phyloP scores from a whole-genome alignment of 1,284 basidiomycete species.

The Nidula niveotomentosa region DNA sequence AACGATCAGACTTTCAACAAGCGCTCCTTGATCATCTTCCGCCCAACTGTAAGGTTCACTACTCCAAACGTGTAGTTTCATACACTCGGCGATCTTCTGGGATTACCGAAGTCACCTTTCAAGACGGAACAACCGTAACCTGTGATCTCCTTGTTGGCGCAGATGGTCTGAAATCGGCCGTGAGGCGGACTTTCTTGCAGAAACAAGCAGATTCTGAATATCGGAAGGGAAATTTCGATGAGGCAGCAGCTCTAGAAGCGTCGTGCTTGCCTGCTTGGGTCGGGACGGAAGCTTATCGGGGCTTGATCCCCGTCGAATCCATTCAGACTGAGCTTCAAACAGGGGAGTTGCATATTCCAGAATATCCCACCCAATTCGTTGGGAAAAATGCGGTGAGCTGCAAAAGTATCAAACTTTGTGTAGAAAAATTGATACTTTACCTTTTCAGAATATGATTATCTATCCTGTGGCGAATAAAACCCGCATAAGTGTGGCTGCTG shows the following conservation, averaged over 20 bases:
- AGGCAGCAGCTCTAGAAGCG: slow-evolving; percentile 12
- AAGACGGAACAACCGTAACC: slow-evolving; percentile 31
- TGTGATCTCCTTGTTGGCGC: slow-evolving; percentile 49
- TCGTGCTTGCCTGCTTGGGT: slow-evolving; percentile 8
- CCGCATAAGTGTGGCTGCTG: slow-evolving; percentile 11
- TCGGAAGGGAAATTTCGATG: slow-evolving; percentile 4
- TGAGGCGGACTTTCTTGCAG: slow-evolving; percentile 38
- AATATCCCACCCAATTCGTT: slow-evolving; percentile 3
- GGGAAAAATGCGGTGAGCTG: slow-evolving; percentile 16
- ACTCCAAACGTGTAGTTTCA: slow-evolving; percentile 32
- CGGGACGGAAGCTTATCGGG: background rate
- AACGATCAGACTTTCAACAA: slow-evolving; percentile 42
- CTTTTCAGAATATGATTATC: slow-evolving; percentile 13
- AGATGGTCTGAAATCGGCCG: slow-evolving; percentile 51
- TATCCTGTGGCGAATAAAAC: slow-evolving; percentile 14
- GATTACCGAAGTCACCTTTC: slow-evolving; percentile 31
- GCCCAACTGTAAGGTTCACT: slow-evolving; percentile 24
- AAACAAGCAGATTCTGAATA: slow-evolving; percentile 19
- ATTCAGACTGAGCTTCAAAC: background rate
- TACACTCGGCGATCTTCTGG: slow-evolving; percentile 25
- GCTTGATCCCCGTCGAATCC: background rate
- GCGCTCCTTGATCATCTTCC: slow-evolving; percentile 37
- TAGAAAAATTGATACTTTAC: background rate
- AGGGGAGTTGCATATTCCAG: background rate
- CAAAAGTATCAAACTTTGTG: background rate